Evolutionary conservation across 2,329 filamentous ascomycete species (phyloP), one percentile per base, ranked within the genome.

Genomic region (Trichoderma brevicompactum): DNA sequence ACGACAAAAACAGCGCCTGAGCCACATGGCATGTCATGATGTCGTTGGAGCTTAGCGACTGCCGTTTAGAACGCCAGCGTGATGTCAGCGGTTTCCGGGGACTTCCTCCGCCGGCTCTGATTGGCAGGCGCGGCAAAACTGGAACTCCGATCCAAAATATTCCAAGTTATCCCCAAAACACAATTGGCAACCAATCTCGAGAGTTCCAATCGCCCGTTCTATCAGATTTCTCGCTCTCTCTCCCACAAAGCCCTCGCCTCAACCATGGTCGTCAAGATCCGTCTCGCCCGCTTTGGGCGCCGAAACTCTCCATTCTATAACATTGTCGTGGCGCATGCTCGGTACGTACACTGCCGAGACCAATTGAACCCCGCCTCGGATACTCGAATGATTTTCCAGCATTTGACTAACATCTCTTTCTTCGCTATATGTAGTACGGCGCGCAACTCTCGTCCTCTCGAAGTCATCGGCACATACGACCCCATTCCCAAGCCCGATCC

Each of bases 291-390:
- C 78, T 97, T 98, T 78, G 93, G 94, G 76, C 92, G 90, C 78
- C 88, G 86, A 70, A 94, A 96, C 76, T 78, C 87, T n/a, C 94
- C 95, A 2, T 90, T 97, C 73, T 99, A 97, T 85, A 99, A 99
- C 81, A 97, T 99, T 69, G 92, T 98, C 70, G 92, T 99, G 69
- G 87, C 93, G 15, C 94, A 98, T 74, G 94, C 94, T 53, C 89
- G 94, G 92, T 96, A 28, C 34, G 65, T 63, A 17, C 32, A 13
- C 49, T 34, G n/a, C 17, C 28, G 8, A 44, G 28, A n/a, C 9
- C 28, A 40, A 17, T 54, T 63, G 49, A 10, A 13, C 52, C 36
- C 53, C 56, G 32, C 61, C 52, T 46, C 17, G 23, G 19, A 38
- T 41, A 17, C 34, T 17, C n/a, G 23, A 43, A 36, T 13, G 15